These are phyloP conservation scores for Pseudogymnoascus sp. DNA, from an alignment of 2,329 filamentous ascomycete species.

Conservation along the genomic window DNA sequence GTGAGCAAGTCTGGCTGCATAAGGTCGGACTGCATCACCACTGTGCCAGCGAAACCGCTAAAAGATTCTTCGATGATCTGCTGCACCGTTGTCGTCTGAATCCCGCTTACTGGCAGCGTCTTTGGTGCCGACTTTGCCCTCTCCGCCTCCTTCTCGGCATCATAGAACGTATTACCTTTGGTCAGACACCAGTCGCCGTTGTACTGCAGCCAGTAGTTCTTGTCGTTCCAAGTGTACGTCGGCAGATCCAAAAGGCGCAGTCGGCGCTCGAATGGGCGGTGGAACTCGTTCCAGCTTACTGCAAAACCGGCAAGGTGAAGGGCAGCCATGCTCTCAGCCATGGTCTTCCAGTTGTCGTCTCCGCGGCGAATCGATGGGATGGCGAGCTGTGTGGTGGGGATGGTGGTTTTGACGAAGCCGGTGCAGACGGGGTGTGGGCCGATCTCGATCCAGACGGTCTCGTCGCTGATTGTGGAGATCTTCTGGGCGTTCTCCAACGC, in stretches of 20 bases:
- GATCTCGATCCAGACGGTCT: slow-evolving; percentile 63
- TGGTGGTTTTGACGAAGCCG: too few relatives aligned
- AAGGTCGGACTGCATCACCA: slow-evolving; percentile 45
- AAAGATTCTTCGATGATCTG: slow-evolving; percentile 45
- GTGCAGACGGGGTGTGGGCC: slow-evolving; percentile 54
- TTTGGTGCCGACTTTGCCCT: too few relatives aligned
- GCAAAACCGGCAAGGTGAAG: too few relatives aligned
- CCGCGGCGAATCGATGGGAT: too few relatives aligned
- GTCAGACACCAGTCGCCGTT: slow-evolving; percentile 52
- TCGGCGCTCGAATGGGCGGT: too few relatives aligned
- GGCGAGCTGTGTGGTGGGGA: too few relatives aligned
- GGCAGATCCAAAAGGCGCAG: slow-evolving; percentile 44
- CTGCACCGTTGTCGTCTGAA: too few relatives aligned
- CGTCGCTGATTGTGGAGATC: slow-evolving; percentile 52
- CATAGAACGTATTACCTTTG: slow-evolving; percentile 46
- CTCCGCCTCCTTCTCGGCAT: slow-evolving; percentile 46
- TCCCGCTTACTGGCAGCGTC: too few relatives aligned
- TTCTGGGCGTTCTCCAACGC: slow-evolving; percentile 52
- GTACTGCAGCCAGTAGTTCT: slow-evolving; percentile 44
- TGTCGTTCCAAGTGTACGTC: slow-evolving; percentile 53
- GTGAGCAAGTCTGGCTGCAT: slow-evolving; percentile 44
- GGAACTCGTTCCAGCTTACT: too few relatives aligned
- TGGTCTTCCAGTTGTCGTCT: too few relatives aligned
- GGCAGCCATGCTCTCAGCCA: too few relatives aligned
- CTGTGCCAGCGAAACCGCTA: slow-evolving; percentile 40